Base-by-base conservation (phyloP, 352 stramenopile genomes). In the Phytophthora chlamydospora region DNA sequence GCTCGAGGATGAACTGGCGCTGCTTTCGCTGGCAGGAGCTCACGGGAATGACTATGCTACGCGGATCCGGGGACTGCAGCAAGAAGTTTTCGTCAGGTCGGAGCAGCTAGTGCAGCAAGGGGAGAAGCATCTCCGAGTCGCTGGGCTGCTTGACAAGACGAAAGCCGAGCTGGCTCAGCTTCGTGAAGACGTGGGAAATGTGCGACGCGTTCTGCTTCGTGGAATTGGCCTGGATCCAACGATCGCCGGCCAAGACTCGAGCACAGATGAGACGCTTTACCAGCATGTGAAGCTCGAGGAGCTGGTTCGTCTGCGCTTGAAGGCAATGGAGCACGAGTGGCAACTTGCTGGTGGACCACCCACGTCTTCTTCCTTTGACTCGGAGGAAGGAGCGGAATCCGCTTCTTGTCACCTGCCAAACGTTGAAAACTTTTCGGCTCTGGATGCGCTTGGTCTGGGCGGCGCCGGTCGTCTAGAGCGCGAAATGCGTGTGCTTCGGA, bases 51-150 rank as follows among this genome's bases (percentile, higher is more conserved):
- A 62, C 16, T 66, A 60, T 8, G 66, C 64, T 2, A 40, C 51
- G 0, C 62, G 67, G 10, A 38, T 89, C 21, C 68, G 74, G 8
- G 81, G 83, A 19, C 61, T 91, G 43, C 82, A 92, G 44, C 68
- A 93, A 19, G 77, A 90, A 38, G 62, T 95, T 19, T 91, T 88
- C 57, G 32, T 71, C 11, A 95, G 91, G 44, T 90, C 76, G 0
- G 69, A 89, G 46, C 82, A 91, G 62, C 78, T 93, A 17, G 82
- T 95, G 9, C 60, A 77, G 17, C 83, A 93, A 63, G 80, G 76
- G 6, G 85, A 95, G 58, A 91, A 88, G 46, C 76, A 88, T 34
- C 35, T 95, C 13, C 60, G 64, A 19, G 55, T 89, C 12, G 75
- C 69, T 4, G 59, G 76, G 11, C 62, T 65, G 19, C 66, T 79